Evolutionary conservation across 257 asterid genomes (phyloP).

Genomic region (Mitragyna speciosa): DNA sequence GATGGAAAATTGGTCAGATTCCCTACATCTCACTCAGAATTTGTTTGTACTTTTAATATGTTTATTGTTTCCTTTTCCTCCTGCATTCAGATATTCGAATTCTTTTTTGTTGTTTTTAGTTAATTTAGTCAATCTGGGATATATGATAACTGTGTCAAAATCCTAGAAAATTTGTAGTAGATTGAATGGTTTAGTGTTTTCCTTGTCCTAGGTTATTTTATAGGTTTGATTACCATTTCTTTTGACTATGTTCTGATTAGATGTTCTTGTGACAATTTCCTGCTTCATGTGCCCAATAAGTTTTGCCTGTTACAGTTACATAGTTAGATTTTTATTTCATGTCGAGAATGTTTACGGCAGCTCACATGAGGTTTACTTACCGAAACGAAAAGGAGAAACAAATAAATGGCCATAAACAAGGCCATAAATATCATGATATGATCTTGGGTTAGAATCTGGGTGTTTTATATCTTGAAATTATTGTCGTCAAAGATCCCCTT

Average conservation of each 20-base stretch:
- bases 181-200: background rate
- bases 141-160: no score
- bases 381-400: background rate
- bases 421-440: background rate
- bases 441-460: background rate
- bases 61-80: background rate
- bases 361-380: background rate
- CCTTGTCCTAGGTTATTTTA: background rate
- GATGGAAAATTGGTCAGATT: constrained; percentile 66
- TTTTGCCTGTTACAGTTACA: background rate
- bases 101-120: background rate
- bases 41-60: background rate
- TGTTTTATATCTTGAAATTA: background rate
- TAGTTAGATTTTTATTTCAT: background rate
- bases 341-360: background rate
- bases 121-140: background rate
- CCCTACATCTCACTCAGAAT: background rate
- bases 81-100: background rate
- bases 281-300: background rate
- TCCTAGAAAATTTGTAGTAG: background rate
- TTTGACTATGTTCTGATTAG: no score
- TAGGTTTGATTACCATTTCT: background rate
- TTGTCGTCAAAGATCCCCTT: background rate
- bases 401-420: background rate
- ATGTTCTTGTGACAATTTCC: background rate